Evolutionary conservation across 2,329 filamentous ascomycete genomes (phyloP).

Genomic region (Arthrobotrys iridis): DNA sequence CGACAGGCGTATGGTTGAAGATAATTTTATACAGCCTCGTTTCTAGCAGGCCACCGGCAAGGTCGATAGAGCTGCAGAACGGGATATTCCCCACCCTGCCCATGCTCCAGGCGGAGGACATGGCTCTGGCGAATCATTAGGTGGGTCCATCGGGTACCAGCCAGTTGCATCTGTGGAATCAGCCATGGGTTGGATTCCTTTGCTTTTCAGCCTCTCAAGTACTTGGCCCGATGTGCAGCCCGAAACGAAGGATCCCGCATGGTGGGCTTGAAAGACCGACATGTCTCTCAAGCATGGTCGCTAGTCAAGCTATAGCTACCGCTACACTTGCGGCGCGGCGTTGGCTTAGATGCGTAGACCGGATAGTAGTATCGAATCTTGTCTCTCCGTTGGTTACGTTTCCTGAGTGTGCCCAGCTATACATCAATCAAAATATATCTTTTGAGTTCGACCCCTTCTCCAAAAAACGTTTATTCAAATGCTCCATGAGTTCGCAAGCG

Average conservation of each 20-base stretch:
- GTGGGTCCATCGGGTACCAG: background rate
- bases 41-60: slow-evolving; percentile 13
- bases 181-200: slow-evolving; percentile 22
- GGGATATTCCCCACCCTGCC: slow-evolving; percentile 7
- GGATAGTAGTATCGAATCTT: too few relatives aligned
- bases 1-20: background rate
- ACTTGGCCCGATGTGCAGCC: slow-evolving; percentile 3
- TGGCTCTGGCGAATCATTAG: background rate
- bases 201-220: slow-evolving; percentile 41
- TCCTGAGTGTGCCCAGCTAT: too few relatives aligned
- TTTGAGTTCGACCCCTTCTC: background rate
- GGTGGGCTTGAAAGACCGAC: background rate
- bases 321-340: too few relatives aligned
- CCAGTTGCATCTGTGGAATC: slow-evolving; percentile 24
- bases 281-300: background rate
- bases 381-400: too few relatives aligned
- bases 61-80: background rate
- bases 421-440: too few relatives aligned
- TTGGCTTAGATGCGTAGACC: too few relatives aligned
- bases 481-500: background rate
- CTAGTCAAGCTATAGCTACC: slow-evolving; percentile 40
- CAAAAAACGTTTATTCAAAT: background rate
- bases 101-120: background rate
- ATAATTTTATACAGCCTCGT: slow-evolving; percentile 39
- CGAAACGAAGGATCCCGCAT: slow-evolving; percentile 38